Evolutionary conservation across 1,284 basidiomycete species (phyloP), one percentile per base, ranked within the genome.

Genomic region (Entoloma clypeatum): DNA sequence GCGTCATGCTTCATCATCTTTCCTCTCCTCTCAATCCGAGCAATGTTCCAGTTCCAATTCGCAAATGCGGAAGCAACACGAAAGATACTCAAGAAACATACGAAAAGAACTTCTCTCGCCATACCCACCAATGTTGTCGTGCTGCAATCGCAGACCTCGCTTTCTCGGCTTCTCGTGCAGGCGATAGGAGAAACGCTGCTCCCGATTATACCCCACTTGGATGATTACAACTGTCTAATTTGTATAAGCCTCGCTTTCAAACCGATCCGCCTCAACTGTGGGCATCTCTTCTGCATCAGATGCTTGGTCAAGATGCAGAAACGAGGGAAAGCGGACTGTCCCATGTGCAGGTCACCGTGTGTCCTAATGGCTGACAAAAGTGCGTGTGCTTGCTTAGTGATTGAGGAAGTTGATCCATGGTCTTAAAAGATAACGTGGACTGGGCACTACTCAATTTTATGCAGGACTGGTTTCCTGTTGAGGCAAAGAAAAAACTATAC

Each of bases 271-370:
- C 72, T 98, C 3, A 64, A 66, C 18, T 98, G 94, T 53, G 75
- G 83, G 0, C 94, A 97, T 61, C 66, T 95, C n/a, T 96, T 96
- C 63, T 97, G 93, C 54, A 89, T 92, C 7, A 65, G 86, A 36
- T 96, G 93, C 61, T 69, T 98, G 11, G 91, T 92, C 35, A 96
- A 97, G 68, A 86, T 98, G 79, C 94, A 98, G 66, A 89, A 87
- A 56, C 72, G 85, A 10, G 79, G 82, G 0, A 81, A 86, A 53
- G 77, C 70, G 8, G 71, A 86, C 49, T 98, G 94, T 61, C 94
- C 94, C 1, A 76, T 96, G 59, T 98, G 94, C 60, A 74, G 92
- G 18, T 72, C 82, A 1, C 75, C 79, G 2, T 84, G 81, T 7
- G 89, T 95, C 7, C 58, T 92, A 22, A 65, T 71, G 13, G 92